Conservation (phyloP, 352 stramenopile species). For the Paralagenidium karlingii region DNA sequence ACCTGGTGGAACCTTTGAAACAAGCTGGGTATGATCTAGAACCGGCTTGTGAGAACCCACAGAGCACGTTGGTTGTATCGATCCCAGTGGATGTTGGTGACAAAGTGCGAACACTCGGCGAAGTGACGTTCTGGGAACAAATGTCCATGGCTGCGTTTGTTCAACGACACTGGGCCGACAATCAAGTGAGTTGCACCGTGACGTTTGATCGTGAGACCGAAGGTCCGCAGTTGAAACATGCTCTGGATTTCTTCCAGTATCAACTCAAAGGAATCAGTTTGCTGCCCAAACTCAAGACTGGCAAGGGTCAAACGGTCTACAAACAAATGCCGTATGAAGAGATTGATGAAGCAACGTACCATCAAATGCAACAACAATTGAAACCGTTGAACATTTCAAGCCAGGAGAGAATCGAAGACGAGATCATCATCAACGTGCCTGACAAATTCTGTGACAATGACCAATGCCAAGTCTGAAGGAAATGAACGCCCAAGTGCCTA, state of each 20-base stretch:
- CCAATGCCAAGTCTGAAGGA: too few relatives aligned
- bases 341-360: slow-evolving; percentile 64
- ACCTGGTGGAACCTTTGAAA: slow-evolving; percentile 60
- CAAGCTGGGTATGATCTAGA: slow-evolving; percentile 75
- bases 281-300: slow-evolving; percentile 63
- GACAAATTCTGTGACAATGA: slow-evolving; percentile 59
- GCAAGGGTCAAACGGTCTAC: too few relatives aligned
- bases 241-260: slow-evolving; percentile 89
- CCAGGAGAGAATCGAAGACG: too few relatives aligned
- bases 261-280: slow-evolving; percentile 90
- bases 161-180: slow-evolving; percentile 90
- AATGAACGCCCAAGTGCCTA: too few relatives aligned
- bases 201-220: slow-evolving; percentile 87
- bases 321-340: slow-evolving; percentile 88
- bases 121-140: slow-evolving; percentile 90
- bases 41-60: slow-evolving; percentile 37
- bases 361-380: slow-evolving; percentile 22
- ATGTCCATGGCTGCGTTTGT: slow-evolving; percentile 86
- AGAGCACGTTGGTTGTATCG: slow-evolving; percentile 79
- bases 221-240: slow-evolving; percentile 54
- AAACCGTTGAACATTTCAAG: slow-evolving; percentile 30
- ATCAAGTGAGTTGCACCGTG: slow-evolving; percentile 90
- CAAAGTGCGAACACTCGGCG: slow-evolving; percentile 63
- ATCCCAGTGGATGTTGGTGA: slow-evolving; percentile 85
- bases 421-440: slow-evolving; percentile 15